Percentiles rank a stretch among this genome's conserved stretches.
Evolutionary conservation across 2,329 filamentous ascomycete genomes (phyloP).

Genomic region (Laburnicola sp.): DNA sequence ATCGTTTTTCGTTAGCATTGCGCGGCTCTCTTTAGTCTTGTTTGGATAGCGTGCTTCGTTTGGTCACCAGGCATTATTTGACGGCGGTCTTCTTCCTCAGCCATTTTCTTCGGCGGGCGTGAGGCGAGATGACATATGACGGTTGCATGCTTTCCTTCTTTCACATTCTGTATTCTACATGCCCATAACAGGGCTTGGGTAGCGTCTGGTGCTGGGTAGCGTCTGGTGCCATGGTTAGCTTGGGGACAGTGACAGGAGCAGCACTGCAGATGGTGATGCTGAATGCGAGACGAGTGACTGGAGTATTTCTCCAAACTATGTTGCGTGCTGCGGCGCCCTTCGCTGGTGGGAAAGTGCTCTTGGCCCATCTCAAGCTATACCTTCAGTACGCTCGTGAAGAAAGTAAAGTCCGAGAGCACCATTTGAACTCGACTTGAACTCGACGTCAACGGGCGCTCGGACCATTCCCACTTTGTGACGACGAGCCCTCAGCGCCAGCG

Average conservation of each 20-base stretch:
- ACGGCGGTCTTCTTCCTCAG: constrained; percentile 13
- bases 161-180: constrained; percentile 33
- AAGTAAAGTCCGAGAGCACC: too few relatives aligned
- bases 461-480: constrained; percentile 1
- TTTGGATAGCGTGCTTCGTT: constrained; percentile 25
- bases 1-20: constrained; percentile 20
- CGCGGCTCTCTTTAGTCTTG: constrained; percentile 19
- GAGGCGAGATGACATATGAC: constrained; percentile 7
- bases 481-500: background rate
- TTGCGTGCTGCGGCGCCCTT: too few relatives aligned
- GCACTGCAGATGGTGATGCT: constrained; percentile 7
- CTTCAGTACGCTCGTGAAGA: too few relatives aligned
- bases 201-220: too few relatives aligned
- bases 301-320: constrained; percentile 1
- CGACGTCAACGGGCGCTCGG: constrained; percentile 1
- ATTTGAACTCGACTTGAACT: too few relatives aligned
- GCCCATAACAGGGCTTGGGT: constrained; percentile 18
- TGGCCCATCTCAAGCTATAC: background rate
- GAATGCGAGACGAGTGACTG: constrained; percentile 8
- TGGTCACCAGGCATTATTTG: constrained; percentile 21
- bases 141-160: constrained; percentile 18
- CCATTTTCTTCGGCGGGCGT: background rate
- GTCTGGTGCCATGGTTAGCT: constrained; percentile 17
- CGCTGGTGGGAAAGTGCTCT: background rate
- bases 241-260: constrained; percentile 4